Evolutionary conservation across 2,329 filamentous ascomycete genomes (phyloP).

Genomic region (Aphanocladium album): DNA sequence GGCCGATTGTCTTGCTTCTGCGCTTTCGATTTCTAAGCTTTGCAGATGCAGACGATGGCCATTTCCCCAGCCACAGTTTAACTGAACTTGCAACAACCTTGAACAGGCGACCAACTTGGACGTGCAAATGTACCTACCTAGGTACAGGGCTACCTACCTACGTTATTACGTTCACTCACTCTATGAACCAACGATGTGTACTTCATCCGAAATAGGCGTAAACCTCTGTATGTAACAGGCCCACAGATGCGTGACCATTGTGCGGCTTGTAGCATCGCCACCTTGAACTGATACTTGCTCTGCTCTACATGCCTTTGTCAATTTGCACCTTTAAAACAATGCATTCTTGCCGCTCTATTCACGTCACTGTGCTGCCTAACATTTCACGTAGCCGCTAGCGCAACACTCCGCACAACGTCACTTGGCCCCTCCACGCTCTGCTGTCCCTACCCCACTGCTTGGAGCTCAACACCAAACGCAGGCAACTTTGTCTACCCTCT

Average conservation of each 20-base stretch:
- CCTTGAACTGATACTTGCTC: no score
- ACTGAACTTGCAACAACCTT: no score
- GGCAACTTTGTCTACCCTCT: not conserved
- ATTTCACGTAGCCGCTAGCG: not conserved
- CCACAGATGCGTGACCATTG: no score
- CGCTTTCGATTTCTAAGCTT: not conserved
- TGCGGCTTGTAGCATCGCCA: no score
- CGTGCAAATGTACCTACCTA: no score
- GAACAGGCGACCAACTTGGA: no score
- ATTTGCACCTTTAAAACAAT: not conserved
- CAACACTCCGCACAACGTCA: constrained; percentile 1
- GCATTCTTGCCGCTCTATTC: not conserved
- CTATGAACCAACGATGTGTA: no score
- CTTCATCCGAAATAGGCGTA: no score
- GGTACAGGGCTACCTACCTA: no score
- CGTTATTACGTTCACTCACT: no score
- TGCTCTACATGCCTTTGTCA: not conserved
- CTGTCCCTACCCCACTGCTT: not conserved
- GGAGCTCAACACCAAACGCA: not conserved
- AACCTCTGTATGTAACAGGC: no score
- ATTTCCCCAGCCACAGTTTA: not conserved
- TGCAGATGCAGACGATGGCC: not conserved
- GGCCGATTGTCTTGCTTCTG: not conserved
- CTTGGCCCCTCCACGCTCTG: not conserved
- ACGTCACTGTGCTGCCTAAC: not conserved